phyloP scores from a whole-genome alignment of 208 protist species.

The Leishmania tarentolae region DNA sequence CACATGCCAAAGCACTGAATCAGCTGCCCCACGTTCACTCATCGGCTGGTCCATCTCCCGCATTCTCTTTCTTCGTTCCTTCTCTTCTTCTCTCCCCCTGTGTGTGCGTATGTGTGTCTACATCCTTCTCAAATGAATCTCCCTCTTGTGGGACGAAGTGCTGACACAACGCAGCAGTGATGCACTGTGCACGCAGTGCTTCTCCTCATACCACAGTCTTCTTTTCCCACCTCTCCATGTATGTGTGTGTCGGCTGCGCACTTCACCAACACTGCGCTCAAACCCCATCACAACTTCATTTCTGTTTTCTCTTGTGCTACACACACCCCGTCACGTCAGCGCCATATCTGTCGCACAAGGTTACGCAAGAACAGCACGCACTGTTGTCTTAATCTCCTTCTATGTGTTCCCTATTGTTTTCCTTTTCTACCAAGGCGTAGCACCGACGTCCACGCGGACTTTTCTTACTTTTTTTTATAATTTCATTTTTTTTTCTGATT shows the following conservation, averaged over 20 bases:
- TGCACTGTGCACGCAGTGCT: not conserved
- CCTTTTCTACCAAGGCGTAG: not conserved
- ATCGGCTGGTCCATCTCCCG: not conserved
- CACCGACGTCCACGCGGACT: too few relatives aligned
- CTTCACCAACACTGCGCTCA: not conserved
- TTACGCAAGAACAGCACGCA: not conserved
- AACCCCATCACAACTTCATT: not conserved
- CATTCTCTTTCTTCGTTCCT: not conserved
- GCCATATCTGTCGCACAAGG: not conserved
- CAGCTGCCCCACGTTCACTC: not conserved
- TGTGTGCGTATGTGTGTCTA: not conserved
- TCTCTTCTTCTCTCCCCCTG: not conserved
- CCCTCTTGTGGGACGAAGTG: not conserved
- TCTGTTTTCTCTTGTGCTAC: not conserved
- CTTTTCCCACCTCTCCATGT: not conserved
- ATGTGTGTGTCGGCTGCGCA: not conserved
- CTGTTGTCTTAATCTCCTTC: not conserved
- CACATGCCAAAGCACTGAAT: not conserved
- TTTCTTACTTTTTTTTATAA: not conserved
- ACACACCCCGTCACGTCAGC: not conserved
- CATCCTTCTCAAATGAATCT: not conserved
- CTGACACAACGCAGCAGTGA: not conserved
- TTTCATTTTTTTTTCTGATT: not conserved
- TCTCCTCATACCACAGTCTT: conserved; percentile 5
- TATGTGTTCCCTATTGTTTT: not conserved